phyloP scores from a whole-genome alignment of 2,329 filamentous ascomycete species.

The Colletotrichum eleusines region DNA sequence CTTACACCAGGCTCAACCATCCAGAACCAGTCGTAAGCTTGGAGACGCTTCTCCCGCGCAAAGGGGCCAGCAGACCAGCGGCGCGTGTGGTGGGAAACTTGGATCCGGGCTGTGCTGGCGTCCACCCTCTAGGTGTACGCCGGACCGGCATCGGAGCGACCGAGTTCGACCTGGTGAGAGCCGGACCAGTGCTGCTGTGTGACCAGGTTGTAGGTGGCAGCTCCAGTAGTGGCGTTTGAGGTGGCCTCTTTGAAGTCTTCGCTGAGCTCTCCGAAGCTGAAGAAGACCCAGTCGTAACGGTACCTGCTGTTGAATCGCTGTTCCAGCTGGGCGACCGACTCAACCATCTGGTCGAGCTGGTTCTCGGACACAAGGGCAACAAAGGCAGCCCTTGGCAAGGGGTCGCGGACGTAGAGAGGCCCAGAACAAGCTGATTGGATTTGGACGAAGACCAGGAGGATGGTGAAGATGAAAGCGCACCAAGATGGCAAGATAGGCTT shows the following conservation, averaged over 20 bases:
- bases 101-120: constrained; percentile 68
- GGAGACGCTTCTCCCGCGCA: constrained; percentile 80
- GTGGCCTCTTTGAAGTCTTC: constrained; percentile 80
- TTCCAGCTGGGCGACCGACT: constrained; percentile 74
- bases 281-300: constrained; percentile 90
- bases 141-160: constrained; percentile 73
- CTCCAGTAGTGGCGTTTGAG: constrained; percentile 75
- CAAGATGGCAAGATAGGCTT: neutral
- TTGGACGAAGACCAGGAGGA: neutral
- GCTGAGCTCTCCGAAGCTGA: constrained; percentile 84
- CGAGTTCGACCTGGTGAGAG: constrained; percentile 77
- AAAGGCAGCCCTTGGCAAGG: constrained; percentile 56
- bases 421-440: constrained; percentile 10
- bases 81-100: constrained; percentile 80
- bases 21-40: constrained; percentile 71
- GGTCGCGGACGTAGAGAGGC: constrained; percentile 14
- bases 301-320: constrained; percentile 80
- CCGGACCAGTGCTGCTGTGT: constrained; percentile 82
- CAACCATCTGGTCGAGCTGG: constrained; percentile 75
- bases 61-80: constrained; percentile 88
- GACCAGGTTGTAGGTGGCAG: constrained; percentile 79
- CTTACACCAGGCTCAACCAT: constrained; percentile 70
- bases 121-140: constrained; percentile 74
- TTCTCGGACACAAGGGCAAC: constrained; percentile 79
- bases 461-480: neutral